Percentiles rank a stretch among this genome's conserved stretches.
Evolutionary conservation across 768 basidiomycete genomes (phyloP).

Genomic region (Kwoniella europaea): DNA sequence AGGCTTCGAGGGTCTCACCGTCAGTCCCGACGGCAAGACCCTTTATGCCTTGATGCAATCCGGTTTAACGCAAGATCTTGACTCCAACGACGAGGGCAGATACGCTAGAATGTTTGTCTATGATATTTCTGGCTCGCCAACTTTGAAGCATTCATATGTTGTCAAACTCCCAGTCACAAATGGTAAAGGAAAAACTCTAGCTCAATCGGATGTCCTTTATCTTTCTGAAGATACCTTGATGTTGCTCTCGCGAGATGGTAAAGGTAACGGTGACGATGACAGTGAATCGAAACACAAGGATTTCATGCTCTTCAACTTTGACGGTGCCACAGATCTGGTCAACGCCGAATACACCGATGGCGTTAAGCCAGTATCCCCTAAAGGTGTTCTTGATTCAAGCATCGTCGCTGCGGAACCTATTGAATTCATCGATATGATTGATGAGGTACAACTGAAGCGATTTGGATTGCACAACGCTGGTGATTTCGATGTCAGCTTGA

Average conservation of each 20-base stretch:
- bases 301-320: constrained; percentile 67
- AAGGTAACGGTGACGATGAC: constrained; percentile 67
- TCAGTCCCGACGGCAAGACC: constrained; percentile 62
- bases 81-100: constrained; percentile 62
- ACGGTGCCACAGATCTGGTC: constrained; percentile 68
- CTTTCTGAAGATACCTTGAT: constrained; percentile 66
- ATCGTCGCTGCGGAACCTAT: constrained; percentile 66
- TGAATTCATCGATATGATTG: constrained; percentile 66
- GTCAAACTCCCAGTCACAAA: constrained; percentile 60
- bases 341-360: constrained; percentile 66
- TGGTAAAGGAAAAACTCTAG: constrained; percentile 62
- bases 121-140: constrained; percentile 60
- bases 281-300: constrained; percentile 63
- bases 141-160: constrained; percentile 52
- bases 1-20: constrained; percentile 69
- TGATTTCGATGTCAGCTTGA: constrained; percentile 62
- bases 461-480: constrained; percentile 66
- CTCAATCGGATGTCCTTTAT: constrained; percentile 67
- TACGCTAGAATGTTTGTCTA: constrained; percentile 68
- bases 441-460: constrained; percentile 64
- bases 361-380: constrained; percentile 63
- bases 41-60: constrained; percentile 71
- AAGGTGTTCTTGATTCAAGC: constrained; percentile 62
- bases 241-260: constrained; percentile 65
- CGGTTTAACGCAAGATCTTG: constrained; percentile 70